Evolutionary conservation across 495 filamentous ascomycete species (phyloP).

Genomic region (Penicillium canescens): DNA sequence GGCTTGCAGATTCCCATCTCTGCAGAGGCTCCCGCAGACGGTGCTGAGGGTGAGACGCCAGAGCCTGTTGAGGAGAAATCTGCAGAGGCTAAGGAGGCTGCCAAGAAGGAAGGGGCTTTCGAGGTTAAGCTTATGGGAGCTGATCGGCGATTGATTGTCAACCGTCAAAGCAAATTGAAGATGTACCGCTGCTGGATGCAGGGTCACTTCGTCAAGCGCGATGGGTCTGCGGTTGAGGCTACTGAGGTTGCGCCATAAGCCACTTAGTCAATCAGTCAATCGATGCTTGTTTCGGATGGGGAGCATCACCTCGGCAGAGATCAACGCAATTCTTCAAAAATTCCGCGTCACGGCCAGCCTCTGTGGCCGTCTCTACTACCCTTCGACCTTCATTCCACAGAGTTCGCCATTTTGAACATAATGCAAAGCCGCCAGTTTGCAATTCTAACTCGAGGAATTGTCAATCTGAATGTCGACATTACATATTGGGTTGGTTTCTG

Average conservation of each 20-base stretch:
- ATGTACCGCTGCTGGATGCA: conserved; percentile 99
- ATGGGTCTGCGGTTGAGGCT: conserved; percentile 6
- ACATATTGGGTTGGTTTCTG: no score
- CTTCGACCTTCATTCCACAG: background rate
- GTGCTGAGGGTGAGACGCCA: conserved; percentile 3
- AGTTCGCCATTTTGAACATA: background rate
- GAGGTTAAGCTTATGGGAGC: conserved; percentile 74
- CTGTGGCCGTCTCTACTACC: background rate
- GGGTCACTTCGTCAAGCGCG: conserved; percentile 77
- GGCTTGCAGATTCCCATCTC: conserved; percentile 23
- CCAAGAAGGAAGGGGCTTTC: conserved; percentile 45
- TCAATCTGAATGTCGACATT: no score
- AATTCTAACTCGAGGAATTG: no score
- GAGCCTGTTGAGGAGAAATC: conserved; percentile 11
- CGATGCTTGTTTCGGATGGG: background rate
- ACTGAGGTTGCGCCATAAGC: conserved; percentile 15
- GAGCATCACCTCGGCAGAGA: background rate
- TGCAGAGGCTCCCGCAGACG: conserved; percentile 14
- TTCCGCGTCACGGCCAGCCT: background rate
- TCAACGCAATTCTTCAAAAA: background rate
- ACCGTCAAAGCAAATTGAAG: conserved; percentile 84
- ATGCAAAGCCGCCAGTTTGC: no score
- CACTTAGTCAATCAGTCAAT: background rate
- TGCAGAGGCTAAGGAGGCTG: conserved; percentile 8
- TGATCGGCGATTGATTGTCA: conserved; percentile 87